Conservation (phyloP, 2,329 filamentous ascomycete genomes). For the Macrophomina pseudophaseolina region DNA sequence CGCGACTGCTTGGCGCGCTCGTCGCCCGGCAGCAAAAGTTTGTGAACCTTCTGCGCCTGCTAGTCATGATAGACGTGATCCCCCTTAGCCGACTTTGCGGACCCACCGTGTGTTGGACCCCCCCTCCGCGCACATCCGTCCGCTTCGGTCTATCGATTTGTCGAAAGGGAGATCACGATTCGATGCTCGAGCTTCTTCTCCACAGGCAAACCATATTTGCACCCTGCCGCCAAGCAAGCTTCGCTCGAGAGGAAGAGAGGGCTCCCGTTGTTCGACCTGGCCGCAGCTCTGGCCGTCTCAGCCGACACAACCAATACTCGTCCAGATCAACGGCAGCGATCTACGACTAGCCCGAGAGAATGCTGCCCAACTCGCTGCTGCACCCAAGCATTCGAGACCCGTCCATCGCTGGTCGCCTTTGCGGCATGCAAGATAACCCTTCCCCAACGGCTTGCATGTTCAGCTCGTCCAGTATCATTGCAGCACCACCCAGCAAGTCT, state of each 20-base stretch:
- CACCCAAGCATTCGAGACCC: not conserved
- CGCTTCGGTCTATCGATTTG: slow-evolving; percentile 8
- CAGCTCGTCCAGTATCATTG: not conserved
- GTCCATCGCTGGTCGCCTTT: slow-evolving; percentile 7
- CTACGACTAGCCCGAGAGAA: slow-evolving; percentile 7
- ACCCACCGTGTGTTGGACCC: slow-evolving; percentile 22
- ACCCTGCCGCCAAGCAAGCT: not conserved
- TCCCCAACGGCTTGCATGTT: not conserved
- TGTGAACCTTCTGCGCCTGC: slow-evolving; percentile 6
- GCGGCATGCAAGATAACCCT: not conserved
- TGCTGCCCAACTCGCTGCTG: slow-evolving; percentile 13
- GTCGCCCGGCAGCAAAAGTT: slow-evolving; percentile 3
- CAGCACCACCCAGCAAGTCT: not conserved
- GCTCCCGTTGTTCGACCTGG: not conserved
- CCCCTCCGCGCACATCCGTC: slow-evolving; percentile 22
- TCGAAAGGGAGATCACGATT: slow-evolving; percentile 21
- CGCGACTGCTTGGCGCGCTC: not conserved
- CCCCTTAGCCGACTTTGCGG: slow-evolving; percentile 17
- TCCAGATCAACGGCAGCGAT: slow-evolving; percentile 13
- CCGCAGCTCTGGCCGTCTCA: slow-evolving; percentile 1
- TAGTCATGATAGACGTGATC: slow-evolving; percentile 22
- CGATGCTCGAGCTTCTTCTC: slow-evolving; percentile 21
- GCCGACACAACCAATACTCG: not conserved
- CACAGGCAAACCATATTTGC: slow-evolving; percentile 12
- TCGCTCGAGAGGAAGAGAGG: not conserved